These are phyloP conservation scores for Acephala macrosclerotiorum DNA, from an alignment of 2,329 filamentous ascomycete species.

Conservation along the genomic window DNA sequence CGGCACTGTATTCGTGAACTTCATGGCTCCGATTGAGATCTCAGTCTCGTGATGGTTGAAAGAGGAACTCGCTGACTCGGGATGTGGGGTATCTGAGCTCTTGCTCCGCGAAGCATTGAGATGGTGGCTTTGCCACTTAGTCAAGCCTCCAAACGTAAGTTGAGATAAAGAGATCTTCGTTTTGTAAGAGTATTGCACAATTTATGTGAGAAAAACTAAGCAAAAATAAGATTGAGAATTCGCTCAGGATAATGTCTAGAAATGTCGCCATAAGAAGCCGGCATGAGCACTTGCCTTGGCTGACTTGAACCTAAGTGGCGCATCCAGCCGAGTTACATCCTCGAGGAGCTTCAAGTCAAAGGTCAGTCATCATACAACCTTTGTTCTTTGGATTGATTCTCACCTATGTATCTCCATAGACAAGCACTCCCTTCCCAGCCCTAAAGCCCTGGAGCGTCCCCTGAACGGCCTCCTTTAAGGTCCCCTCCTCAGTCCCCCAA, in stretches of 20 bases:
- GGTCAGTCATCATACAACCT: too few species aligned
- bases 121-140: constrained; percentile 8
- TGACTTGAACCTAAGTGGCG: neutral
- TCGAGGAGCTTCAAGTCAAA: neutral
- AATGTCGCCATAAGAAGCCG: neutral
- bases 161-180: neutral
- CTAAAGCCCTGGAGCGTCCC: constrained; percentile 85
- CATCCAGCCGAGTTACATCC: neutral
- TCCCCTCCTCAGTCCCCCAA: constrained; percentile 76
- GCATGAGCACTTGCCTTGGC: neutral
- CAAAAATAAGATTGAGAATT: neutral
- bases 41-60: too few species aligned
- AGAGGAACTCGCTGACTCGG: too few species aligned
- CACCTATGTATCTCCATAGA: constrained; percentile 67
- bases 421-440: constrained; percentile 88
- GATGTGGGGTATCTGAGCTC: neutral
- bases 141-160: neutral
- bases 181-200: neutral
- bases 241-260: neutral
- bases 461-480: constrained; percentile 77
- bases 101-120: neutral
- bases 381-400: neutral
- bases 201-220: neutral
- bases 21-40: neutral
- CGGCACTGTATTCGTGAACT: neutral